Conservation (phyloP, 1,284 basidiomycete species). For the Microbotryomycetes sp. region DNA sequence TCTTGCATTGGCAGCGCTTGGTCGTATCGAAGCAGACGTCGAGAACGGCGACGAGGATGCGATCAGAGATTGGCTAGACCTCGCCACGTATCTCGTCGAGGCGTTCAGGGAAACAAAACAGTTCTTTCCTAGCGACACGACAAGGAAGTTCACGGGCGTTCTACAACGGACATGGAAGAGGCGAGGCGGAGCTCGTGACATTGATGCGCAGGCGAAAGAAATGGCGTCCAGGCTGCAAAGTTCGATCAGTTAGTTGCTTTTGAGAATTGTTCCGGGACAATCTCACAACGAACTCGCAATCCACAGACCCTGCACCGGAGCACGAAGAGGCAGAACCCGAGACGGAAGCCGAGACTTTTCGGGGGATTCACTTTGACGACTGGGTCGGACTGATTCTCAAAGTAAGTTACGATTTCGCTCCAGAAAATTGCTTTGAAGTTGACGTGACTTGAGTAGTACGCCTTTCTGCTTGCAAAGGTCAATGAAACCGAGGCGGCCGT, state of each 20-base stretch:
- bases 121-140: slow-evolving; percentile 62
- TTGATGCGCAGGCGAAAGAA: slow-evolving; percentile 60
- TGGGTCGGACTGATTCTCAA: slow-evolving; percentile 82
- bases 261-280: not conserved
- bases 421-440: no score
- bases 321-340: slow-evolving; percentile 41
- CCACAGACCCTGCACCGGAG: slow-evolving; percentile 11
- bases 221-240: slow-evolving; percentile 68
- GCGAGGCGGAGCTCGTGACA: slow-evolving; percentile 37
- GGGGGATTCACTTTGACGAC: slow-evolving; percentile 72
- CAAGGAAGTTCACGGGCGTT: slow-evolving; percentile 35
- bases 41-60: slow-evolving; percentile 42
- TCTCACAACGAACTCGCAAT: not conserved
- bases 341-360: slow-evolving; percentile 54
- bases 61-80: slow-evolving; percentile 60
- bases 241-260: slow-evolving; percentile 52
- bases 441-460: no score
- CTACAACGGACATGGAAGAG: slow-evolving; percentile 3
- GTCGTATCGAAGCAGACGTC: slow-evolving; percentile 40
- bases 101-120: slow-evolving; percentile 77
- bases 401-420: slow-evolving; percentile 47
- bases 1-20: slow-evolving; percentile 41
- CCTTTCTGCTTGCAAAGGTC: slow-evolving; percentile 62
- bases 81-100: slow-evolving; percentile 78
- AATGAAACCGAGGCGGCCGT: slow-evolving; percentile 60